Percentiles rank a stretch among this genome's conserved stretches.
Conservation (phyloP, 2,329 filamentous ascomycete species). For the Ceratocystis diversiconidia region DNA sequence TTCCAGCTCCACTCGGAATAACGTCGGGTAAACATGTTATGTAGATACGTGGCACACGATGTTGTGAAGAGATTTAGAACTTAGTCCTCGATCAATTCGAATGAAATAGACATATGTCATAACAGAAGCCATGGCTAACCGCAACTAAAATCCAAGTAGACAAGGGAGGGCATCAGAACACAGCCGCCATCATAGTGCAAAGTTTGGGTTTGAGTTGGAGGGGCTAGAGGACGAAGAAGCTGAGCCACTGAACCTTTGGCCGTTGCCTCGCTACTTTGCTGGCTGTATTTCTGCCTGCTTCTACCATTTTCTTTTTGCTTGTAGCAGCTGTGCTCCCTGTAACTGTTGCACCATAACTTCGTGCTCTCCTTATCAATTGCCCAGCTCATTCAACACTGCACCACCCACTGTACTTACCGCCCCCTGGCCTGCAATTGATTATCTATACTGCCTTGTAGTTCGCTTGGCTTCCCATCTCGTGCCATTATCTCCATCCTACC, state of each 20-base stretch:
- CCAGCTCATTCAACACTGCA: background rate
- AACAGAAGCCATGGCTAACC: too few relatives aligned
- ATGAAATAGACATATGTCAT: too few relatives aligned
- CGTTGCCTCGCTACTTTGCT: background rate
- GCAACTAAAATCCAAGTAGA: too few relatives aligned
- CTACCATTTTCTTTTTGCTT: background rate
- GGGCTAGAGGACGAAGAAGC: background rate
- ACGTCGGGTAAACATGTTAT: too few relatives aligned
- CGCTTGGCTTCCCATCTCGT: background rate
- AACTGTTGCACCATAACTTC: background rate
- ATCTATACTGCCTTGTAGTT: background rate
- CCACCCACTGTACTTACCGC: background rate
- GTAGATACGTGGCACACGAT: too few relatives aligned
- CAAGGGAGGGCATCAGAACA: too few relatives aligned
- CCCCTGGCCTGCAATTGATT: background rate
- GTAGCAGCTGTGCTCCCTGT: background rate
- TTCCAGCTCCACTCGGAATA: too few relatives aligned
- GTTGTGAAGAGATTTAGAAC: too few relatives aligned
- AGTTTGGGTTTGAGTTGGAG: background rate
- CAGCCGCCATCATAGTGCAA: too few relatives aligned
- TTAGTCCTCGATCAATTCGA: too few relatives aligned
- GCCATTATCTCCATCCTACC: background rate
- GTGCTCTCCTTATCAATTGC: background rate
- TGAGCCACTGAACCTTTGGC: background rate
- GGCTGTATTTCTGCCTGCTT: background rate